phyloP scores from a whole-genome alignment of 23 red algal genomes.

The Pyropia haitanensis region DNA sequence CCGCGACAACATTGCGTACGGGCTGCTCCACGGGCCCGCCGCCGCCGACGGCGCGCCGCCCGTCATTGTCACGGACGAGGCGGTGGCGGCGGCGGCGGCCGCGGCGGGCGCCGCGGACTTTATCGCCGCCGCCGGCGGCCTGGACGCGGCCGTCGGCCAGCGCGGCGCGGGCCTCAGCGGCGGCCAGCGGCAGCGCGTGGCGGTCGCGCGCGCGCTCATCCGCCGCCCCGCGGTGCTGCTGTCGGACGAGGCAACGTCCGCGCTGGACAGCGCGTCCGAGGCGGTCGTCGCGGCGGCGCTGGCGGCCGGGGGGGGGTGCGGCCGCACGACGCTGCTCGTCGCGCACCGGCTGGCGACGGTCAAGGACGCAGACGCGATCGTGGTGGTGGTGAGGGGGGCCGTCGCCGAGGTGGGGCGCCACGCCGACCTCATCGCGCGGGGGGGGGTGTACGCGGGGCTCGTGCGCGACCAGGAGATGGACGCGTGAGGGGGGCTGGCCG shows the following conservation, averaged over 20 bases:
- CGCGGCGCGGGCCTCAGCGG: slow-evolving; percentile 14
- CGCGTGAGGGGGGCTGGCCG: too few relatives aligned
- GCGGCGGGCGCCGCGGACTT: slow-evolving; percentile 45
- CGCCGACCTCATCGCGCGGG: slow-evolving; percentile 11
- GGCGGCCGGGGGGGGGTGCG: background rate
- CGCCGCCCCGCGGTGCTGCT: slow-evolving; percentile 6
- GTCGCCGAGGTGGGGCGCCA: slow-evolving; percentile 48
- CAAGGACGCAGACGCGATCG: slow-evolving; percentile 33
- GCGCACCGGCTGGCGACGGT: slow-evolving; percentile 65
- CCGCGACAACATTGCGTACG: slow-evolving; percentile 73
- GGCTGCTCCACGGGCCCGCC: slow-evolving; percentile 25
- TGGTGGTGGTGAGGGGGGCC: slow-evolving; percentile 32
- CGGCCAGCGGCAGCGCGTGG: slow-evolving; percentile 23
- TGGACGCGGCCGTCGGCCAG: slow-evolving; percentile 14
- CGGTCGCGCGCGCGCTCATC: slow-evolving; percentile 18
- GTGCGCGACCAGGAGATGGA: too few relatives aligned
- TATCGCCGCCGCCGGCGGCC: slow-evolving; percentile 14
- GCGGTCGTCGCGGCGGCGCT: background rate
- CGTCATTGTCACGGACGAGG: slow-evolving; percentile 25
- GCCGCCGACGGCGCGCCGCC: slow-evolving; percentile 10
- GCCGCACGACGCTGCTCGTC: slow-evolving; percentile 41
- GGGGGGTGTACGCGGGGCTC: slow-evolving; percentile 15
- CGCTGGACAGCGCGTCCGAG: slow-evolving; percentile 32
- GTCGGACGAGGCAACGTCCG: slow-evolving; percentile 30
- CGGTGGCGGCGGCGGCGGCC: slow-evolving; percentile 31